phyloP scores from a whole-genome alignment of 2,329 filamentous ascomycete genomes.

The Paecilomyces fulvus region DNA sequence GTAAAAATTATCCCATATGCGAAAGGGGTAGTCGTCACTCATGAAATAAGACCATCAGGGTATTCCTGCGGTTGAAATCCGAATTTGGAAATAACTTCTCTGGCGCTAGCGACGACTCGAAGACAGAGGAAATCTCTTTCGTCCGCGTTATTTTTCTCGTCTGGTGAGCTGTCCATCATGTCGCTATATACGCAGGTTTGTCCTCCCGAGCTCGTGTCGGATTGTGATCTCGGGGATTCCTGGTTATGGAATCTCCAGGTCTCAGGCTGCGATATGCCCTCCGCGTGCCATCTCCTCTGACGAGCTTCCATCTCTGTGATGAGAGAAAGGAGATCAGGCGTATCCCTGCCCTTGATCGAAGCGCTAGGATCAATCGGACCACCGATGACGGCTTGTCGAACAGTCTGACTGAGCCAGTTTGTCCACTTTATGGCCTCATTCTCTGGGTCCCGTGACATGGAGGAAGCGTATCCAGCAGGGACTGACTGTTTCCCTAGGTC shows the following conservation, averaged over 20 bases:
- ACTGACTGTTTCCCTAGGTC: conserved; percentile 29
- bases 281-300: conserved; percentile 34
- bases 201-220: background rate
- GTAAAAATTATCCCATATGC: background rate
- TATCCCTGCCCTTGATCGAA: conserved; percentile 18
- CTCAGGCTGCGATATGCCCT: conserved; percentile 2
- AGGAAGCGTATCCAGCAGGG: conserved; percentile 21
- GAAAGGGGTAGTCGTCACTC: background rate
- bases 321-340: conserved; percentile 28
- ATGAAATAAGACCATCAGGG: conserved; percentile 16
- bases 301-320: conserved; percentile 34
- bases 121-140: conserved; percentile 27
- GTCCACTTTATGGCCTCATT: conserved; percentile 25
- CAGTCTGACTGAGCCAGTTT: conserved; percentile 29
- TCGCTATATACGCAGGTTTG: background rate
- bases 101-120: conserved; percentile 25
- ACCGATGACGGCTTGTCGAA: conserved; percentile 29
- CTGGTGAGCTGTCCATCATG: background rate
- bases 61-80: conserved; percentile 28
- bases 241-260: background rate
- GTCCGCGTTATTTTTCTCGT: conserved; percentile 6
- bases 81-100: conserved; percentile 25
- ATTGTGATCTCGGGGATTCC: conserved; percentile 7
- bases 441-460: conserved; percentile 16
- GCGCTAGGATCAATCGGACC: conserved; percentile 16